phyloP scores from a whole-genome alignment of 148 eudicot genomes.

The Arbutus unedo region DNA sequence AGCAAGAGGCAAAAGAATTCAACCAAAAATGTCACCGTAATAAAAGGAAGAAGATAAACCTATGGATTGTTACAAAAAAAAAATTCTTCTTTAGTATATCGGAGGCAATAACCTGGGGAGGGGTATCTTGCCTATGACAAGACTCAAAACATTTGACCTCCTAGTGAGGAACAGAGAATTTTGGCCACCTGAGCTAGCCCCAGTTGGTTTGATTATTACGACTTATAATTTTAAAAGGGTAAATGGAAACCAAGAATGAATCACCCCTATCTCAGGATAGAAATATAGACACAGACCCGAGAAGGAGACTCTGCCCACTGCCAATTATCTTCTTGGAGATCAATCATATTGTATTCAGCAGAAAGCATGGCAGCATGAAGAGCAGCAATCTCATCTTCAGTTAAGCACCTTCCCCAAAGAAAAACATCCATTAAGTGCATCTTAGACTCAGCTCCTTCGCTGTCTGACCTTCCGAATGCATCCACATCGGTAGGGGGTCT shows the following conservation, averaged over 20 bases:
- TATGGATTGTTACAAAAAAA: too few species aligned
- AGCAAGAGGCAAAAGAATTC: not conserved
- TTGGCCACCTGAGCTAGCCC: not conserved
- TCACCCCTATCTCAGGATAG: not conserved
- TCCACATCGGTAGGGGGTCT: conserved; percentile 87
- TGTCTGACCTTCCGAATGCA: conserved; percentile 97
- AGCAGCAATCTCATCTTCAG: conserved; percentile 82
- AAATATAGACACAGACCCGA: conserved; percentile 51
- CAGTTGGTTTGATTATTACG: not conserved
- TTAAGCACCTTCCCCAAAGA: conserved; percentile 98
- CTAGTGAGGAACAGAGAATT: not conserved
- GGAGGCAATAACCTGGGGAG: not conserved
- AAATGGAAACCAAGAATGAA: conserved; percentile 1
- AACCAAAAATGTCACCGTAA: not conserved
- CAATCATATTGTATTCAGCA: conserved; percentile 60
- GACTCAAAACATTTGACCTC: not conserved
- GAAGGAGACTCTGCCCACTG: conserved; percentile 94
- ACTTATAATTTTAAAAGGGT: not conserved
- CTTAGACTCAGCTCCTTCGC: conserved; percentile 93
- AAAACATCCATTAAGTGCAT: conserved; percentile 98
- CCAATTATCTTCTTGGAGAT: conserved; percentile 86
- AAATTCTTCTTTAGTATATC: not conserved
- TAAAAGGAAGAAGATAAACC: not conserved
- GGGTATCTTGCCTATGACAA: not conserved
- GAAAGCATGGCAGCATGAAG: conserved; percentile 75